Evolutionary conservation across 192 early-diverging fungal genomes (phyloP), one percentile per base, ranked within the genome.

Genomic region (Lobosporangium transversale): DNA sequence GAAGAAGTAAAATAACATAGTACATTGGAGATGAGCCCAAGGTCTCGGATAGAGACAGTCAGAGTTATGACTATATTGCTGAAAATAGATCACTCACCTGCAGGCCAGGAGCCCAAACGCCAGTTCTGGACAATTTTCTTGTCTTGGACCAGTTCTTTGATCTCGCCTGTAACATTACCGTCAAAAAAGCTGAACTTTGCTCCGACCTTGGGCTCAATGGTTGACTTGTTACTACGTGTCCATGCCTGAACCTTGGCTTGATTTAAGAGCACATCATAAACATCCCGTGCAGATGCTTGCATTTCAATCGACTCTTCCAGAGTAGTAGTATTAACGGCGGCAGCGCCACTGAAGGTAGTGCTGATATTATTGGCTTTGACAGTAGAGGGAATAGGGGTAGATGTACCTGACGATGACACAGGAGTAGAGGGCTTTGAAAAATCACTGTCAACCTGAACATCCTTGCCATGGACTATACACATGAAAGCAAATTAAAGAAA

Each of bases 81-180:
- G n/a, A n/a, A n/a, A n/a, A n/a, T 1, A 10, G n/a, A 49, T 21
- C 47, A n/a, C 44, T 50, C 63, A 85, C 84, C 80, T 61, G 86
- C 84, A 40, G 95, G 93, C 96, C 96, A 98, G 15, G 87, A 82
- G 70, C 85, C 91, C 52, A 93, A 71, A 50, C 95, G 85, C 96
- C 96, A 98, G 52, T 82, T 91, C 81, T 91, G 87, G 54, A 91
- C 90, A 73, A 98, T 93, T 64, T 83, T 89, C 71, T 92, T 86
- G 59, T 91, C 90, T 26, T 78, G 63, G 68, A 89, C 92, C 50
- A 94, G 60, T 81, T 92, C 90, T 32, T 86, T 75, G 57, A 94
- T 83, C 63, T 83, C 85, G 26, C 95, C 97, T 17, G 88, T 88
- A 43, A 97, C 90, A 68, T 96, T 94, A 18, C 95, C 97, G 52